Evolutionary conservation across 352 stramenopile genomes (phyloP).

Genomic region (Phytophthora kernoviae): DNA sequence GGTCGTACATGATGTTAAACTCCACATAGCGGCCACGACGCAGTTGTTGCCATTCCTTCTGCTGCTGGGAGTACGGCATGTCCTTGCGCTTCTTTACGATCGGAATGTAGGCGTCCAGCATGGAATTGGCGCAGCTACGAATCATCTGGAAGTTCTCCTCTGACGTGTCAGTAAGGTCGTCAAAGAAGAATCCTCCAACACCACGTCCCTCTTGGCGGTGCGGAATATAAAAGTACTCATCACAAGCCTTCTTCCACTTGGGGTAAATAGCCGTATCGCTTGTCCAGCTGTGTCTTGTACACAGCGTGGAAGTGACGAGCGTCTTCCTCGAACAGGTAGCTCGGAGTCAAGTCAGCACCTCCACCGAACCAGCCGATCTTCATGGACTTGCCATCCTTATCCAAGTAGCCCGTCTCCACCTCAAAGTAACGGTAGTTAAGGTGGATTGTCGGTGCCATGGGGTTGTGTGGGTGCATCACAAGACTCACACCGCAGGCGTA

Average conservation of each 20-base stretch:
- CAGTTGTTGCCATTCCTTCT: conserved; percentile 99
- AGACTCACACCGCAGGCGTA: conserved; percentile 96
- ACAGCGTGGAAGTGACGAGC: conserved; percentile 97
- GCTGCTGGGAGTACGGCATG: conserved; percentile 93
- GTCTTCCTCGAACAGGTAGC: conserved; percentile 96
- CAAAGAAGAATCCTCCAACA: conserved; percentile 98
- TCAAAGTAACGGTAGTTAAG: conserved; percentile 99
- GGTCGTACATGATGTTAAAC: conserved; percentile 99
- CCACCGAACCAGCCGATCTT: conserved; percentile 95
- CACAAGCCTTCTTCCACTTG: conserved; percentile 97
- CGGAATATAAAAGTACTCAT: conserved; percentile 98
- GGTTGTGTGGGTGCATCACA: conserved; percentile 97
- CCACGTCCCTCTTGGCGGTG: conserved; percentile 96
- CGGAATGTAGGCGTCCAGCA: conserved; percentile 94
- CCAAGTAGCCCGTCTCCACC: conserved; percentile 78
- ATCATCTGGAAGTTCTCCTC: conserved; percentile 89
- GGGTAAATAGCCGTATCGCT: conserved; percentile 93
- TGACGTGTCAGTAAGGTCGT: conserved; percentile 95
- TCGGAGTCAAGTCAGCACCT: conserved; percentile 97
- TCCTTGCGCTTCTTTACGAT: conserved; percentile 96
- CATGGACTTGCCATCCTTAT: conserved; percentile 81
- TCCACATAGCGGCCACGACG: conserved; percentile 97
- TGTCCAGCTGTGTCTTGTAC: conserved; percentile 94
- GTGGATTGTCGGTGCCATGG: conserved; percentile 96
- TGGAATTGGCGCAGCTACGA: conserved; percentile 77